Evolutionary conservation across 2,329 filamentous ascomycete genomes (phyloP).

Genomic region (Colletotrichum gloeosporioides): DNA sequence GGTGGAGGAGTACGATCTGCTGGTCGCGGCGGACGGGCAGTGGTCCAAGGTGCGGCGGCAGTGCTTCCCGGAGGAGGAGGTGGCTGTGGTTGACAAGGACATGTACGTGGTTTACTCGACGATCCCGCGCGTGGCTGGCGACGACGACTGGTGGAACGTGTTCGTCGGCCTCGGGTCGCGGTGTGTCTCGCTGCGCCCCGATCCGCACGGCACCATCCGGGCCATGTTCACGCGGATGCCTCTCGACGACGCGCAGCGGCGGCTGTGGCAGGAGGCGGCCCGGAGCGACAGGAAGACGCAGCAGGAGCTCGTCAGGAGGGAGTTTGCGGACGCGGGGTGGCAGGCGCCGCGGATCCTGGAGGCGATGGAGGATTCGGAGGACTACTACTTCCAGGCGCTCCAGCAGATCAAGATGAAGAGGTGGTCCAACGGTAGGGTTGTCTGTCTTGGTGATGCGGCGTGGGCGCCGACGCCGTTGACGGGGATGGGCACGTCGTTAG

Average conservation of each 20-base stretch:
- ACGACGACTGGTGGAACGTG: constrained; percentile 19
- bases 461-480: constrained; percentile 48
- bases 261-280: not conserved
- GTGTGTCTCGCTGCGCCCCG: not conserved
- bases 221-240: constrained; percentile 7
- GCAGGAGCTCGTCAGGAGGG: constrained; percentile 36
- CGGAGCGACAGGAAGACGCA: constrained; percentile 29
- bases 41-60: constrained; percentile 51
- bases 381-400: constrained; percentile 49
- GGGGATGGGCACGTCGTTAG: constrained; percentile 50
- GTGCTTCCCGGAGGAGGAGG: constrained; percentile 34
- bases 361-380: constrained; percentile 32
- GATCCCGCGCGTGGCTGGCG: constrained; percentile 26
- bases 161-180: constrained; percentile 5
- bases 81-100: constrained; percentile 24
- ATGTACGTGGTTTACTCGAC: constrained; percentile 38
- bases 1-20: constrained; percentile 50
- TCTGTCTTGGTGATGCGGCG: constrained; percentile 54
- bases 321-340: constrained; percentile 48
- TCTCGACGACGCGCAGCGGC: not conserved
- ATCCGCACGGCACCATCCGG: constrained; percentile 13
- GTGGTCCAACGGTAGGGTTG: constrained; percentile 41
- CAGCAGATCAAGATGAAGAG: constrained; percentile 44
- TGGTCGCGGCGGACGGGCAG: constrained; percentile 62
- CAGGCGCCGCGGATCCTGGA: constrained; percentile 31